Evolutionary conservation across 2,329 filamentous ascomycete species (phyloP).

Genomic region (Colletotrichum theobromicola): DNA sequence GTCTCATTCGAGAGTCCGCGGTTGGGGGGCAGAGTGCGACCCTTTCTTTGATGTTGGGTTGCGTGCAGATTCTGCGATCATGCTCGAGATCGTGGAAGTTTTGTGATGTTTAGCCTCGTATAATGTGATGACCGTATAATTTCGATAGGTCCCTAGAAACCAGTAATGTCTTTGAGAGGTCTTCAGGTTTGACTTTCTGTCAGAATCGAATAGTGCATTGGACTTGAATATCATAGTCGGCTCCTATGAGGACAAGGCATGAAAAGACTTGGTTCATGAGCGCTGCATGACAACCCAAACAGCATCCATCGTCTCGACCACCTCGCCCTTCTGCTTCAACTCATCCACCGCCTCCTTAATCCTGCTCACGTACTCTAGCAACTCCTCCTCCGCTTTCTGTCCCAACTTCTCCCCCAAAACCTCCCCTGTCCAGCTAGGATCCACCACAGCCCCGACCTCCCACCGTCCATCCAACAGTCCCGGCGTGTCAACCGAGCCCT

Average conservation of each 20-base stretch:
- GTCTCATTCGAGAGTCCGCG: background rate
- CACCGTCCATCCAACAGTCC: conserved; percentile 15
- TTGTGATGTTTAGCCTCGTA: background rate
- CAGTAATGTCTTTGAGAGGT: background rate
- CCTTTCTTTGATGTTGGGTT: background rate
- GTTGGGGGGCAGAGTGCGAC: background rate
- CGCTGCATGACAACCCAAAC: conserved; percentile 14
- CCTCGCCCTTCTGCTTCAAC: background rate
- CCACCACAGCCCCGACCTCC: conserved; percentile 13
- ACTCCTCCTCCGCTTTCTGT: background rate
- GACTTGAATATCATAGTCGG: background rate
- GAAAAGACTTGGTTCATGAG: background rate
- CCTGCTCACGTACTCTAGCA: background rate
- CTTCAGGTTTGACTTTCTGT: background rate
- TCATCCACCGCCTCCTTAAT: background rate
- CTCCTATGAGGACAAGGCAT: background rate
- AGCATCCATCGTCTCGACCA: conserved; percentile 5
- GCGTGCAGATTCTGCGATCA: background rate
- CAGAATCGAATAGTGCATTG: background rate
- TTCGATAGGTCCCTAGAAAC: background rate
- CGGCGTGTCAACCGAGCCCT: background rate
- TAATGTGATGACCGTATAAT: background rate
- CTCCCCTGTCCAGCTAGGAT: background rate
- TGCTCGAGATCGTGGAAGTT: rapidly evolving
- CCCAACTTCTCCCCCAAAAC: background rate